Evolutionary conservation across 768 basidiomycete genomes (phyloP).

Genomic region (Gelatoporia subvermispora): DNA sequence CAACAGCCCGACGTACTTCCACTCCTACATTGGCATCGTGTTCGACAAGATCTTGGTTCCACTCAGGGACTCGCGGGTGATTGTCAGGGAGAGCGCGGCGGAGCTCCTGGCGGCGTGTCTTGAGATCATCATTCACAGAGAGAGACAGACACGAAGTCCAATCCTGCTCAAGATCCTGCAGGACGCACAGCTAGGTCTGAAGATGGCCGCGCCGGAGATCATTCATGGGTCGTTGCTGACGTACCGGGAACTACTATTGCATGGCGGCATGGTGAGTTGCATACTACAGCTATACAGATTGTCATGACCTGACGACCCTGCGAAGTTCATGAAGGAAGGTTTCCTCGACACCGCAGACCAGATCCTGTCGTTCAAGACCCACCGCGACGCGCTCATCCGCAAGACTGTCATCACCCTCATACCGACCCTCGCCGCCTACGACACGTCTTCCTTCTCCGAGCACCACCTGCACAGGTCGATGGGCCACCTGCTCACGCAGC

Average conservation of each 20-base stretch:
- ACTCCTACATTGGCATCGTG: constrained; percentile 80
- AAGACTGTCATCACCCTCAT: constrained; percentile 96
- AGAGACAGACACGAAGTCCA: constrained; percentile 58
- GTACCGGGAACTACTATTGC: constrained; percentile 84
- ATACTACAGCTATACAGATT: not conserved
- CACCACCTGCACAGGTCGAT: constrained; percentile 92
- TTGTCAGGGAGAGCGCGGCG: constrained; percentile 89
- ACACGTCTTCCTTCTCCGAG: constrained; percentile 87
- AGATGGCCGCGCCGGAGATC: constrained; percentile 75
- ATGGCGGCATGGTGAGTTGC: constrained; percentile 83
- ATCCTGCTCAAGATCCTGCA: constrained; percentile 80
- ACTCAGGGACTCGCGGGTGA: constrained; percentile 80
- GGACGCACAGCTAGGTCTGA: constrained; percentile 81
- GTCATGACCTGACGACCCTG: not conserved
- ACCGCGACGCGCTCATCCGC: constrained; percentile 82
- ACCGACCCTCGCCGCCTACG: constrained; percentile 90
- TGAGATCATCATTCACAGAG: constrained; percentile 76
- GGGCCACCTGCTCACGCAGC: constrained; percentile 82
- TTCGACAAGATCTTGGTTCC: constrained; percentile 93
- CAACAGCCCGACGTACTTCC: constrained; percentile 83
- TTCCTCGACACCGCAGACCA: constrained; percentile 87
- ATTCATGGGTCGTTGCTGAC: constrained; percentile 92
- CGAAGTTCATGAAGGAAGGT: constrained; percentile 81
- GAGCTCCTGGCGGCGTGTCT: constrained; percentile 91
- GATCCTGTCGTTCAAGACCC: constrained; percentile 82